These are phyloP conservation scores for Platanus orientalis DNA, from an alignment of 164 flowering plant species.

Conservation along the genomic window DNA sequence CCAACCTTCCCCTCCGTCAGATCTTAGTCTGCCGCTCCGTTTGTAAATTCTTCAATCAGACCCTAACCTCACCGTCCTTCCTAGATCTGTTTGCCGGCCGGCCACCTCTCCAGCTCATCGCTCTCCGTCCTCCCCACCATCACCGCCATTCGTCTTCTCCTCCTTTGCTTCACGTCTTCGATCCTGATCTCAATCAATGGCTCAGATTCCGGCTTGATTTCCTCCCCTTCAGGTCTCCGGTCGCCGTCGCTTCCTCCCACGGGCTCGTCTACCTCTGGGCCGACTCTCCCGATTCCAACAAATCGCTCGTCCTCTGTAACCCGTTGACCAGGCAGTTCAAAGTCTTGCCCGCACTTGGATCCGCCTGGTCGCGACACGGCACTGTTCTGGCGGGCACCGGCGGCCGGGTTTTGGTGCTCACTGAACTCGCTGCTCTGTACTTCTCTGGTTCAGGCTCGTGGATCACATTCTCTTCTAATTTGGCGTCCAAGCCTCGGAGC, in stretches of 20 bases:
- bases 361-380: constrained; percentile 98
- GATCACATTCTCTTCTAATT: constrained; percentile 71
- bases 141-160: constrained; percentile 26
- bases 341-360: constrained; percentile 75
- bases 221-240: constrained; percentile 36
- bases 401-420: constrained; percentile 58
- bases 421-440: constrained; percentile 71
- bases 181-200: constrained; percentile 47
- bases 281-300: constrained; percentile 36
- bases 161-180: constrained; percentile 45
- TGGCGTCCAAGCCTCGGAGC: constrained; percentile 84
- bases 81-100: constrained; percentile 29
- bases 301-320: constrained; percentile 65
- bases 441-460: constrained; percentile 41
- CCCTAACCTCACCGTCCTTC: constrained; percentile 57
- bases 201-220: constrained; percentile 58
- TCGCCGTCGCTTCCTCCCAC: constrained; percentile 37
- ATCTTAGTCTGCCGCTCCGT: constrained; percentile 62
- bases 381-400: constrained; percentile 55
- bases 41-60: constrained; percentile 53
- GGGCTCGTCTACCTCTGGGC: constrained; percentile 70
- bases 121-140: constrained; percentile 59
- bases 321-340: constrained; percentile 57
- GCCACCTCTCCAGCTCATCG: constrained; percentile 45
- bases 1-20: constrained; percentile 62